Percentiles rank a stretch among this genome's conserved stretches.
phyloP scores from a whole-genome alignment of 345 rosid species.

The Eucalyptus viminalis region DNA sequence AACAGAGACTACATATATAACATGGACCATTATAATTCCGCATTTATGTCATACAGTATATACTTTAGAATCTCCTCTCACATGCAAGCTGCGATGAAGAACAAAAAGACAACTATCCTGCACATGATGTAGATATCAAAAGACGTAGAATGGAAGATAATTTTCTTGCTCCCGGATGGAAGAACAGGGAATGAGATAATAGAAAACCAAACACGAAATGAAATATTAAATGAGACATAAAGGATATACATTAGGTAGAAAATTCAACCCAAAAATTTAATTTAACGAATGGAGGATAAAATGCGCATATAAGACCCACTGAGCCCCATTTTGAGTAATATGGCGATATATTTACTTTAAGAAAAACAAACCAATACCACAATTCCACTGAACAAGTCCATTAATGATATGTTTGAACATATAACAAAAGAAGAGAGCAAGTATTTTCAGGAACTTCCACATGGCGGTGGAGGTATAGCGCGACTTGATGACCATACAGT shows the following conservation, averaged over 20 bases:
- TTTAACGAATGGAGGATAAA: background rate
- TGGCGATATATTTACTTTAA: background rate
- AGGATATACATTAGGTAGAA: background rate
- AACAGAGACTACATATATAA: background rate
- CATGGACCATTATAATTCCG: background rate
- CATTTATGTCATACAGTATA: background rate
- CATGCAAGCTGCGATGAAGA: background rate
- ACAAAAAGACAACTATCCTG: background rate
- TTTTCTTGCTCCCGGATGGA: background rate
- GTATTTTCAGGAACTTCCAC: constrained; percentile 23
- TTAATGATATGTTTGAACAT: background rate
- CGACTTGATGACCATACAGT: constrained; percentile 61
- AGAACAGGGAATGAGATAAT: background rate
- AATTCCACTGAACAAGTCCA: background rate
- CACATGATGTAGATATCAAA: background rate
- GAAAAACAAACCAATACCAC: background rate
- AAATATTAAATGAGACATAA: background rate
- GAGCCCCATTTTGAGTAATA: background rate
- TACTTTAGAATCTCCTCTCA: background rate
- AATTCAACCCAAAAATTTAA: background rate
- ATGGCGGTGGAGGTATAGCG: constrained; percentile 51
- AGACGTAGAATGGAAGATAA: background rate
- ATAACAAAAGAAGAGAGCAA: background rate
- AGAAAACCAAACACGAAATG: background rate
- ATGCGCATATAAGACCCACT: background rate